Percentiles rank a stretch among this genome's conserved stretches.
These are phyloP conservation scores for Raffaelea deltoideospora DNA, from an alignment of 2,329 filamentous ascomycete genomes.

Conservation along the genomic window DNA sequence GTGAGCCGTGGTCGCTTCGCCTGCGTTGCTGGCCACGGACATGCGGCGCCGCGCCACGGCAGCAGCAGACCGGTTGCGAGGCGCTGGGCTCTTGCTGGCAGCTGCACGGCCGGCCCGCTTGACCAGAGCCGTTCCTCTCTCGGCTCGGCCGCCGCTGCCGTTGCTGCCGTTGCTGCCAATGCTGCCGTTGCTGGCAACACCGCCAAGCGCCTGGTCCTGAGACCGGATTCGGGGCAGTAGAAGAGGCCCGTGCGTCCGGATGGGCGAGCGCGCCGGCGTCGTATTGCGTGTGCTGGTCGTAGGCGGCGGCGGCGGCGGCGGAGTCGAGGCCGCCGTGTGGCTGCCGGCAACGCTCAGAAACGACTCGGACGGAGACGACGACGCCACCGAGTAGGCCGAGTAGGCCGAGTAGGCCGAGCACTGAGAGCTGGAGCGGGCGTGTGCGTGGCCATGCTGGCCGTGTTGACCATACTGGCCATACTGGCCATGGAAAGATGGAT, in stretches of 20 bases:
- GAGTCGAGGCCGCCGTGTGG: not conserved
- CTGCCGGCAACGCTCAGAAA: constrained; percentile 21
- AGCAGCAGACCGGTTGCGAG: constrained; percentile 3
- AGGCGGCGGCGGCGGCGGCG: not conserved
- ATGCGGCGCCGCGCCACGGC: constrained; percentile 2
- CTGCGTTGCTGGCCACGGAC: too few relatives aligned
- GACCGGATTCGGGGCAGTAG: constrained; percentile 74
- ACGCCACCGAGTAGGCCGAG: constrained; percentile 52
- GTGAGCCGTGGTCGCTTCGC: constrained; percentile 26
- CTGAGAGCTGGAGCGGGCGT: constrained; percentile 50
- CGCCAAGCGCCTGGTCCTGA: constrained; percentile 63
- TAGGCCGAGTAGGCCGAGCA: constrained; percentile 38
- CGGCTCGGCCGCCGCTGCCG: not conserved
- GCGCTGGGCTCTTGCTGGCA: constrained; percentile 15
- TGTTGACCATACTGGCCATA: not conserved
- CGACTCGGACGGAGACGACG: constrained; percentile 44
- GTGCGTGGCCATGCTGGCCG: constrained; percentile 23
- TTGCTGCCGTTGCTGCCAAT: too few relatives aligned
- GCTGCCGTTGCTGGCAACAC: constrained; percentile 24
- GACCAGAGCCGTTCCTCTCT: constrained; percentile 16
- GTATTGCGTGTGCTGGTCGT: constrained; percentile 43
- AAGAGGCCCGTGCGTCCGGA: constrained; percentile 64
- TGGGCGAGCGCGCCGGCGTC: constrained; percentile 54
- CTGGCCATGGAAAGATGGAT: constrained; percentile 16
- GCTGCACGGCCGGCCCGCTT: constrained; percentile 44